Evolutionary conservation across 208 protist genomes (phyloP), one percentile per base, ranked within the genome.

Genomic region (Acanthamoeba royreba): DNA sequence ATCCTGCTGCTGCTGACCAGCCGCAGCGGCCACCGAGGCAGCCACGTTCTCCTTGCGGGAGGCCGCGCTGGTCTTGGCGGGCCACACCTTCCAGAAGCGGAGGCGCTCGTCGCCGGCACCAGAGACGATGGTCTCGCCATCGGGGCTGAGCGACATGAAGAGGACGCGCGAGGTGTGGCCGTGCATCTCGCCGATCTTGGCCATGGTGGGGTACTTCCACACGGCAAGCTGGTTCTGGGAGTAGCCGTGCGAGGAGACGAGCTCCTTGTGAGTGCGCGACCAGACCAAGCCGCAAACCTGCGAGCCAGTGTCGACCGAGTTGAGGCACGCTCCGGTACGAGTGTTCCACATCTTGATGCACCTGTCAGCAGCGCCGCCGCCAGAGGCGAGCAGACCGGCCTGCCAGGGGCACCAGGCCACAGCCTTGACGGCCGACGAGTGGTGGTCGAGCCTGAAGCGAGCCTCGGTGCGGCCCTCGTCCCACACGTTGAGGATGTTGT

Each of bases 161-260:
- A 99, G 97, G n/a, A 99, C 99, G 74, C 99, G 99, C 0, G 96
- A 98, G 0, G 98, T 99, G 97, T 99, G 99, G 7, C 99, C 99
- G 33, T 95, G 98, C n/a, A 99, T 96, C 94, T 99, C 99, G 35
- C 98, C 98, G 58, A 99, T 97, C 77, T 98, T 98, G 43, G 96
- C 96, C 97, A 99, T 97, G 35, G 98, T 98, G 46, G 99, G 99
- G 92, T 99, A 99, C 94, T 99, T 99, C 99, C 99, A 99, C 49
- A 99, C 97, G 69, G 97, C 98, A 4, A 99, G 97, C 95, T 99
- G 99, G 95, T 99, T 99, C 92, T 99, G 97, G 7, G 97, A 98
- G 96, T 99, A 99, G 90, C 99, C 99, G 96, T 99, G 99, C 17
- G 98, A 98, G 58, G 98, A 99, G 55, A 99, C 97, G 2, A 99